Conservation (phyloP, 176 grass and related monocot genomes). For the Phoenix roebelenii region DNA sequence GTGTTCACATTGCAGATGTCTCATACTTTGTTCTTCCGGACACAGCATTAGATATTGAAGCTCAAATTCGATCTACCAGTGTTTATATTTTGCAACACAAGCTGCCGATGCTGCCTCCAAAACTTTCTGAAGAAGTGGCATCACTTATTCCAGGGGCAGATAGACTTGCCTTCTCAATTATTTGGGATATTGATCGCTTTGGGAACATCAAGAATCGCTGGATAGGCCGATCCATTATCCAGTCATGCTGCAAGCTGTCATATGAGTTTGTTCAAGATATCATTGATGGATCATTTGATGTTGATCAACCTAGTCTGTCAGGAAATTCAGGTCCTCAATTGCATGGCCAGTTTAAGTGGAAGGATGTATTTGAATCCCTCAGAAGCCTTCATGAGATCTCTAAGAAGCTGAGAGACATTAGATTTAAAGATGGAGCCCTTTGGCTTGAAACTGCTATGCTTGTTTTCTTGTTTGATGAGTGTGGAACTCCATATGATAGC, state of each 20-base stretch:
- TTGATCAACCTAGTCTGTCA: constrained; percentile 16
- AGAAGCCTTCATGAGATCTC: constrained; percentile 50
- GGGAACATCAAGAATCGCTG: constrained; percentile 74
- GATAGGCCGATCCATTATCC: constrained; percentile 72
- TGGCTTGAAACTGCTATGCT: constrained; percentile 66
- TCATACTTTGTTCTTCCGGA: constrained; percentile 83
- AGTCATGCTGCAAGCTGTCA: constrained; percentile 84
- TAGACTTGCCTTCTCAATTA: constrained; percentile 80
- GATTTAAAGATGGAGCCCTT: constrained; percentile 80
- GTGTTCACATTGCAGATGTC: constrained; percentile 93
- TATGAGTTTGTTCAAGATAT: constrained; percentile 72
- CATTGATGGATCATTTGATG: constrained; percentile 31
- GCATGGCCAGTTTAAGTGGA: constrained; percentile 49
- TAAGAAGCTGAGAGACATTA: constrained; percentile 69
- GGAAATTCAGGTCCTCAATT: constrained; percentile 40
- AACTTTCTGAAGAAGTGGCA: constrained; percentile 56
- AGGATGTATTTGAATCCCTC: constrained; percentile 62
- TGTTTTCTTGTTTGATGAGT: constrained; percentile 78
- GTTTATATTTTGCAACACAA: constrained; percentile 64
- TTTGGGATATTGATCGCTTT: constrained; percentile 77
- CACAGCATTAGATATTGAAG: constrained; percentile 74
- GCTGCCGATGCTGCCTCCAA: constrained; percentile 72
- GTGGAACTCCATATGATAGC: constrained; percentile 63
- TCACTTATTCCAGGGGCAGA: constrained; percentile 79
- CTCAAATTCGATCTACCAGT: constrained; percentile 67